Evolutionary conservation across 2,329 filamentous ascomycete species (phyloP).

Genomic region (Sordariomycetes sp.): DNA sequence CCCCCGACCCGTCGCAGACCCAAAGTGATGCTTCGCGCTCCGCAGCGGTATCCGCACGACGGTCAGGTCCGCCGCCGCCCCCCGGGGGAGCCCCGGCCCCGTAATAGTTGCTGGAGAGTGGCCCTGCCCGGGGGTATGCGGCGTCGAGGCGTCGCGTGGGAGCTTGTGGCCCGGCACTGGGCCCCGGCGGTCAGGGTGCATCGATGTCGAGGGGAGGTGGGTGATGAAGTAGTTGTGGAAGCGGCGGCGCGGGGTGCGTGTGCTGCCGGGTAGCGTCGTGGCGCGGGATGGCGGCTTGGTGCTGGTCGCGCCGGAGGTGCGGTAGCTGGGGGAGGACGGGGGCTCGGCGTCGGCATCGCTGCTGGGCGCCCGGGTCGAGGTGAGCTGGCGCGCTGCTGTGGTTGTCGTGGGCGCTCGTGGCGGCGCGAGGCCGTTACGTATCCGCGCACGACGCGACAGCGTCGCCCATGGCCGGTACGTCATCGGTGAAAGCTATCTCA

Average conservation of each 20-base stretch:
- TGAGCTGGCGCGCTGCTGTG: not conserved
- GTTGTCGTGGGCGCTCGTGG: not conserved
- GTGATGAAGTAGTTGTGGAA: constrained; percentile 99
- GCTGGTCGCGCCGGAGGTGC: not conserved
- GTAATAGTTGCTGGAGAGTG: constrained; percentile 44
- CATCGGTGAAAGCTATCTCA: not conserved
- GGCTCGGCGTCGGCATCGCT: not conserved
- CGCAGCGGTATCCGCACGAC: constrained; percentile 89
- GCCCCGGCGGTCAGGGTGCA: constrained; percentile 66
- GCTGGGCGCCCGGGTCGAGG: not conserved
- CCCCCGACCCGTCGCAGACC: constrained; percentile 64
- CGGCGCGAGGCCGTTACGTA: not conserved
- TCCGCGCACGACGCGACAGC: constrained; percentile 4
- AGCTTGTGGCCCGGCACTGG: constrained; percentile 68
- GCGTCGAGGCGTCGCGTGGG: constrained; percentile 70
- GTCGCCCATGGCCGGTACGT: constrained; percentile 3
- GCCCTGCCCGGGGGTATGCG: constrained; percentile 48
- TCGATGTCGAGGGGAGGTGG: constrained; percentile 81
- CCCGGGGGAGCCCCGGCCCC: constrained; percentile 33
- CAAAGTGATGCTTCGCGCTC: constrained; percentile 93
- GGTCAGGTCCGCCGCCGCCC: constrained; percentile 60
- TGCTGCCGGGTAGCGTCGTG: not conserved
- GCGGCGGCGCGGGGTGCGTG: constrained; percentile 21
- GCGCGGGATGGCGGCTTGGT: not conserved
- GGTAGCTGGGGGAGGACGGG: constrained; percentile 28